Base-by-base conservation (phyloP, 257 asterid genomes). In the Lavandula angustifolia region DNA sequence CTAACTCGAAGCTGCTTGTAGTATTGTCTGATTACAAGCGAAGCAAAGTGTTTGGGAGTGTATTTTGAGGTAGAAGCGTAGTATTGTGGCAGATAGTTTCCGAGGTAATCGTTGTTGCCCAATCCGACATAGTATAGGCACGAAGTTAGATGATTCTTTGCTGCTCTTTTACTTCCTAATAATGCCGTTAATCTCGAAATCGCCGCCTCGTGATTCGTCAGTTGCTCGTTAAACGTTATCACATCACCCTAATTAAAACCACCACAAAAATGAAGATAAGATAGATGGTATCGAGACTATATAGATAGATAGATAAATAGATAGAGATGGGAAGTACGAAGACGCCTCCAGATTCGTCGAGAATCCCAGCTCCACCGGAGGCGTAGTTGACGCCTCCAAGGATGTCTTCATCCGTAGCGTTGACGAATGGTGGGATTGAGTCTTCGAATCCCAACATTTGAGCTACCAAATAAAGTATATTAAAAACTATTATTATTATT, bases 351-450 rank as follows among this genome's bases (percentile, higher is more conserved):
- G 92, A 75, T 54, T 82, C 81, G 0, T 79, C 81, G 12, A 86
- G 76, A 51, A 85, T 83, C 57, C 89, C 87, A 14, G 85, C 85
- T 3, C 85, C 92, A 0, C 89, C 89, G 12, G 89, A 82, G 44
- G 73, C 92, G 49, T 70, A 85, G 31, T 85, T 85, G 14, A 82
- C 76, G 35, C 94, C 94, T 18, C 69, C 54, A 12, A 79, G 70
- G n/a, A 73, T 59, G 31, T 77, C 75, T 11, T 41, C 38, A 7
- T 70, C 71, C 6, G 85, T 75, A 0, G 82, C 84, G 51, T 51
- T 62, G 31, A 72, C 69, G 64, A 62, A 81, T 3, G 89, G 82
- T 6, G 80, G 82, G 52, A 83, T 71, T 37, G 59, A 59, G 13
- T 70, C 52, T 4, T 81, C 80, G 49, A 83, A 77, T 1, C 89